Base-by-base conservation (phyloP, 306 rosid genomes). In the Citrullus amarus region DNA sequence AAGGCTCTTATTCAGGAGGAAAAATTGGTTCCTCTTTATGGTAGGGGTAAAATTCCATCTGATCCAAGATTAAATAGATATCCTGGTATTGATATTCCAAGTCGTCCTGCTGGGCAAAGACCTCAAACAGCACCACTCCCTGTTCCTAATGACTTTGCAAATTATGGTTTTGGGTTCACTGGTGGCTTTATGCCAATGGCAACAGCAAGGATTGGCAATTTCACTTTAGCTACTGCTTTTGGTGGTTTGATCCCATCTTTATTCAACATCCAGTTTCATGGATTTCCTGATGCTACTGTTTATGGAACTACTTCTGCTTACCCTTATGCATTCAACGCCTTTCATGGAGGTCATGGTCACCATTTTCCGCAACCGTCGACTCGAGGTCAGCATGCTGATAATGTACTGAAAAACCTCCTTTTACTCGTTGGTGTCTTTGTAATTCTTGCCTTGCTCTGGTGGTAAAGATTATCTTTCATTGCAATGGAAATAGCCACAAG, bases 111-210 rank as follows among this genome's bases (percentile, higher is more conserved):
- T 0, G 97, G 96, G 16, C 97, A 95, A 88, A 85, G 98, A 78
- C 97, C 97, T 0, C 85, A 86, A 79, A 90, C 91, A 4, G 92
- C 92, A 4, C 89, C 92, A 7, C 89, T 86, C 10, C 87, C 88
- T 0, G 83, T 79, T n/a, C 77, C 86, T 30, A 91, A 87, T 81
- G 89, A 85, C 2, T 93, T 90, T 22, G 72, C 92, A 50, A 93
- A 81, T 76, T 82, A 82, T 32, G 92, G 97, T 20, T 84, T 91
- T 85, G 98, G 98, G 60, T 85, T 92, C 62, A 88, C 87, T 88
- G 97, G 97, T 4, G 98, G 98, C 0, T 90, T 94, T 81, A 86
- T 84, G 62, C 98, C 98, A 46, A 89, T 60, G 89, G 93, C 97
- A 3, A 73, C 94, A 8, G 96, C 93, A 1, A 85, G 96, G 80